Evolutionary conservation across 2,329 filamentous ascomycete species (phyloP), one percentile per base, ranked within the genome.

Genomic region (Lasiodiplodia hormozganensis): DNA sequence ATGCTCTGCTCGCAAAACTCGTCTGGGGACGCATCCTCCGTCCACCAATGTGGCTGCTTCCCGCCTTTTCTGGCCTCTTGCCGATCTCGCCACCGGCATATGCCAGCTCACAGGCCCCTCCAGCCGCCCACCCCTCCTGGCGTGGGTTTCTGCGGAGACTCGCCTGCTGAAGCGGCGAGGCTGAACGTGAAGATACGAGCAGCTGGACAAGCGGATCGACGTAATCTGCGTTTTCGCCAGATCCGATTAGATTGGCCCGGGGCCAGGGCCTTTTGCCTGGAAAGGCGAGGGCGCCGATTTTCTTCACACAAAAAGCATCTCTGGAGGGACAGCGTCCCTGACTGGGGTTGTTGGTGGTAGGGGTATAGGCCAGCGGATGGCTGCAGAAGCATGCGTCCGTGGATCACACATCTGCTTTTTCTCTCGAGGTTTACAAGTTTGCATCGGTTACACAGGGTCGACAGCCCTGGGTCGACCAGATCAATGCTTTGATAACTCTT

Each of bases 401-500:
- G 65, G 53, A 58, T 51, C 53, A 60, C 56, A 54, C 53, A 60
- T 60, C 65, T 67, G 54, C 56, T 58, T 67, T 67, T 67, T 60
- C 56, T 36, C 56, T 53, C 31, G 47, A 64, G 47, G 51, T 64
- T 64, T 64, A 52, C 60, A 64, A 64, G 60, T 66, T 66, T 56
- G 62, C 51, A 66, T 66, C 47, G 36, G 67, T 68, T 64, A 68
- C 67, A 68, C 67, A 68, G 58, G 21, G 16, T 64, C 47, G 60
- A 64, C 60, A 64, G 60, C 60, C 60, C 60, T 64, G 43, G 58
- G 47, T 40, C n/a, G 52, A 67, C 38, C 34, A 67, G 31, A 58
- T 67, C 40, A 67, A 67, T 67, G 65, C 65, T 67, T 40, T 67
- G 65, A 67, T 67, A 49, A 25, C 40, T 67, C 38, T 57, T 47